Conservation (phyloP, 441 rosid genomes). For the Isatis lusitanica region DNA sequence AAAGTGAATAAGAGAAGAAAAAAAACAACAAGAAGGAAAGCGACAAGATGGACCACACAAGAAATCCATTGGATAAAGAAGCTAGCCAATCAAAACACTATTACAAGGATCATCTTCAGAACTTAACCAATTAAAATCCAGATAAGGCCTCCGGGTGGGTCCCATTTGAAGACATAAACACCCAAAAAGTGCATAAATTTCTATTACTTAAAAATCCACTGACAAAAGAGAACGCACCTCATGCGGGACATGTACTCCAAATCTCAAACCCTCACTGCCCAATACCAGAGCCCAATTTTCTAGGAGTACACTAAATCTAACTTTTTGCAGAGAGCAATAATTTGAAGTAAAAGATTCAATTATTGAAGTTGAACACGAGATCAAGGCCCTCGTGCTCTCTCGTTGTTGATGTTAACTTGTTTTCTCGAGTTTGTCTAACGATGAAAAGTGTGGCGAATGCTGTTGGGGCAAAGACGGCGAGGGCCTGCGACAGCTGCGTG, state of each 20-base stretch:
- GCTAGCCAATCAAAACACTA: slow-evolving; percentile 52
- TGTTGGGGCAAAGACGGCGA: slow-evolving; percentile 81
- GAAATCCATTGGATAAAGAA: slow-evolving; percentile 62
- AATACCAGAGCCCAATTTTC: slow-evolving; percentile 16
- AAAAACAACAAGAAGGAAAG: slow-evolving; percentile 35
- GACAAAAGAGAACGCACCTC: slow-evolving; percentile 28
- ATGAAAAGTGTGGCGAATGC: slow-evolving; percentile 60
- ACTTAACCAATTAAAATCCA: slow-evolving; percentile 52
- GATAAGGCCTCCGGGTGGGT: slow-evolving; percentile 63
- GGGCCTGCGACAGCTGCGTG: slow-evolving; percentile 89
- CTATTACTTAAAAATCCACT: slow-evolving; percentile 18
- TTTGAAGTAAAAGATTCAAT: slow-evolving; percentile 14
- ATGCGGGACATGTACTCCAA: slow-evolving; percentile 22
- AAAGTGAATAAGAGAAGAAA: not conserved
- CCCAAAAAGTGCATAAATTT: slow-evolving; percentile 29
- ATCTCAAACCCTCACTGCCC: not conserved
- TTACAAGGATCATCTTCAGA: slow-evolving; percentile 47
- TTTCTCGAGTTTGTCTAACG: slow-evolving; percentile 30
- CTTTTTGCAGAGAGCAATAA: slow-evolving; percentile 19
- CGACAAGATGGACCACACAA: slow-evolving; percentile 37
- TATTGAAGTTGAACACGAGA: slow-evolving; percentile 2
- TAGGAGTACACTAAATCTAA: slow-evolving; percentile 2
- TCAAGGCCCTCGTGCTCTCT: slow-evolving; percentile 20
- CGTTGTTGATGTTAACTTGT: slow-evolving; percentile 9
- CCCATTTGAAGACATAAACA: slow-evolving; percentile 39